These are phyloP conservation scores for Quercus tomentella DNA, from an alignment of 331 rosid species.

Conservation along the genomic window DNA sequence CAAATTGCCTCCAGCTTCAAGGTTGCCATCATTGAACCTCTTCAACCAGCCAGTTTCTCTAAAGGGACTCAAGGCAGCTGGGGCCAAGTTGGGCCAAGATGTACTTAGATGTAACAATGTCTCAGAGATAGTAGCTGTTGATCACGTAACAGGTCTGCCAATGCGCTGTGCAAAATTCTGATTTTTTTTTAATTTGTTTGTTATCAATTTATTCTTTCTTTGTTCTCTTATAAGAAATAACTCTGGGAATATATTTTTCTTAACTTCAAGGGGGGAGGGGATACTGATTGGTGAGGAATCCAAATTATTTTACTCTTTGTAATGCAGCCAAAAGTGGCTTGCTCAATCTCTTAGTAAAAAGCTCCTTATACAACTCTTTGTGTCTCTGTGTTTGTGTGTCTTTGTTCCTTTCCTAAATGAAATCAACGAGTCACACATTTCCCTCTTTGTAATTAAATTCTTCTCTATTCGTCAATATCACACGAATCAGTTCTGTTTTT, in stretches of 20 bases:
- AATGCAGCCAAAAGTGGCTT: slow-evolving; percentile 29
- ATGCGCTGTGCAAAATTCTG: slow-evolving; percentile 65
- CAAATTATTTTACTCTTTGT: not conserved
- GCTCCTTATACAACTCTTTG: not conserved
- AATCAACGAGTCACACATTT: too few species aligned
- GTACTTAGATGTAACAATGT: slow-evolving; percentile 70
- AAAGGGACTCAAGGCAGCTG: slow-evolving; percentile 86
- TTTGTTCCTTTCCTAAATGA: not conserved
- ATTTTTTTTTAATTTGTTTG: slow-evolving; percentile 2
- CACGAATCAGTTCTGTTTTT: too few species aligned
- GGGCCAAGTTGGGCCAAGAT: slow-evolving; percentile 91
- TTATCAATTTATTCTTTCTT: slow-evolving; percentile 21
- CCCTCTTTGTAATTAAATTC: too few species aligned
- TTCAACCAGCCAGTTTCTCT: slow-evolving; percentile 79
- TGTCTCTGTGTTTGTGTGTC: not conserved
- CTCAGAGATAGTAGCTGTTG: slow-evolving; percentile 70
- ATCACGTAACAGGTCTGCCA: slow-evolving; percentile 79
- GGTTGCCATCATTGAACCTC: slow-evolving; percentile 76
- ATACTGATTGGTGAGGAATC: not conserved
- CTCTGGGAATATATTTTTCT: not conserved
- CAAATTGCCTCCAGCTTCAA: slow-evolving; percentile 82
- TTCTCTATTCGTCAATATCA: too few species aligned
- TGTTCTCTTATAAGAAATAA: not conserved
- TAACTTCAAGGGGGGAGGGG: not conserved
- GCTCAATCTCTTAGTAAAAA: slow-evolving; percentile 9